phyloP scores from a whole-genome alignment of 306 rosid genomes.

The Cucurbita maxima region DNA sequence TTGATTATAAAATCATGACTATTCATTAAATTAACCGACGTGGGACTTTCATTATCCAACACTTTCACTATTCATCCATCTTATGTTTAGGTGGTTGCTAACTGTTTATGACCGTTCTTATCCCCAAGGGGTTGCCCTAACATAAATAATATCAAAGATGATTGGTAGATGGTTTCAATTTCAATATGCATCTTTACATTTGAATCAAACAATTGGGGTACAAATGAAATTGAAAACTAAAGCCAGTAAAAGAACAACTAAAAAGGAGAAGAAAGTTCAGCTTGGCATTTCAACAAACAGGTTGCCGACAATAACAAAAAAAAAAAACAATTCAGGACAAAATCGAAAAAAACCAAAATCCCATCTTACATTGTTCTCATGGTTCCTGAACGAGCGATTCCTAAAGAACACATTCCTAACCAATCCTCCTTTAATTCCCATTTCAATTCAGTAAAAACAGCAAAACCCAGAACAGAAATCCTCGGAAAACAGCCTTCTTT shows the following conservation, averaged over 20 bases:
- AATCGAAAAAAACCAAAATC: background rate
- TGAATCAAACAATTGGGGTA: background rate
- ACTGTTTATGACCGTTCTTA: background rate
- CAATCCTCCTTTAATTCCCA: conserved; percentile 78
- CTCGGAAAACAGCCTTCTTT: conserved; percentile 11
- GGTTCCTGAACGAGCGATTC: conserved; percentile 28
- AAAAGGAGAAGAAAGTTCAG: background rate
- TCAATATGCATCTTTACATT: conserved; percentile 7
- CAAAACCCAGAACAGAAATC: conserved; percentile 12
- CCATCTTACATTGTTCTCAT: conserved; percentile 50
- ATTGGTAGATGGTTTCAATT: background rate
- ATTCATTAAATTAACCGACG: too few relatives aligned
- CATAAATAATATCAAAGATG: background rate
- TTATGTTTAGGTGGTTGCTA: background rate
- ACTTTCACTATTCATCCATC: too few relatives aligned
- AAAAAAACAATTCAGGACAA: background rate
- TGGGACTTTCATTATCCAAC: too few relatives aligned
- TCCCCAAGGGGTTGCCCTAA: background rate
- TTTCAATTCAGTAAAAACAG: conserved; percentile 7
- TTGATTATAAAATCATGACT: too few relatives aligned
- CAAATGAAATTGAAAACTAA: background rate
- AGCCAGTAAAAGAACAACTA: background rate
- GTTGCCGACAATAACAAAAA: background rate
- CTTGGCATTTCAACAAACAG: background rate
- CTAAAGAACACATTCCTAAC: conserved; percentile 67